phyloP scores from a whole-genome alignment of 148 eudicot species.

The Euryodendron excelsum region DNA sequence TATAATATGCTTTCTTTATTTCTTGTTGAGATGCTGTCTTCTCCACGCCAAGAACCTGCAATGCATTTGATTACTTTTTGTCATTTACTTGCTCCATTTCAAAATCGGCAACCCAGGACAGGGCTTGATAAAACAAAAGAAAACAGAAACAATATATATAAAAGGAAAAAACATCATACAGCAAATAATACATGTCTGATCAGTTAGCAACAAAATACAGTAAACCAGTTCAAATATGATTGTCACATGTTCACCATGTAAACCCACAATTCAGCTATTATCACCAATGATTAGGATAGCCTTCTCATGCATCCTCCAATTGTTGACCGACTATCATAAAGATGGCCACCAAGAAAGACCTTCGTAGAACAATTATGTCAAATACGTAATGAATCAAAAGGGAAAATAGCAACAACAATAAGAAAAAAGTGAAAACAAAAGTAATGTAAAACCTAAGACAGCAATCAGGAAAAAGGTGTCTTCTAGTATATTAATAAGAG shows the following conservation, averaged over 20 bases:
- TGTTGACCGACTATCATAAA: neutral
- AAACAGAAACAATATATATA: too few species aligned
- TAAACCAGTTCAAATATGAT: neutral
- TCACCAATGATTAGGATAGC: neutral
- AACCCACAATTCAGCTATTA: neutral
- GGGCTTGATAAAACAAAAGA: too few species aligned
- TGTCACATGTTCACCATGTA: neutral
- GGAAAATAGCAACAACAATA: neutral
- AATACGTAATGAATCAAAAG: neutral
- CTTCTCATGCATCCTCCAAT: neutral
- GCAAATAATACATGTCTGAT: neutral
- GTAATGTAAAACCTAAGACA: neutral
- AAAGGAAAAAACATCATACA: neutral
- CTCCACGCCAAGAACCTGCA: constrained; percentile 86
- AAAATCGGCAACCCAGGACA: too few species aligned
- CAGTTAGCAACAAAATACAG: neutral
- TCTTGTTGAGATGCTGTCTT: constrained; percentile 78
- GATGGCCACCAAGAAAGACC: neutral
- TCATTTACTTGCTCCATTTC: too few species aligned
- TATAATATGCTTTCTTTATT: constrained; percentile 87
- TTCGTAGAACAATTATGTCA: neutral
- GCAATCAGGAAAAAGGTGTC: too few species aligned
- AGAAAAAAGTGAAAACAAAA: neutral
- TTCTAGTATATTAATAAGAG: too few species aligned
- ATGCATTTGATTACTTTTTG: neutral